Evolutionary conservation across 345 rosid genomes (phyloP).

Genomic region (Draba incana): DNA sequence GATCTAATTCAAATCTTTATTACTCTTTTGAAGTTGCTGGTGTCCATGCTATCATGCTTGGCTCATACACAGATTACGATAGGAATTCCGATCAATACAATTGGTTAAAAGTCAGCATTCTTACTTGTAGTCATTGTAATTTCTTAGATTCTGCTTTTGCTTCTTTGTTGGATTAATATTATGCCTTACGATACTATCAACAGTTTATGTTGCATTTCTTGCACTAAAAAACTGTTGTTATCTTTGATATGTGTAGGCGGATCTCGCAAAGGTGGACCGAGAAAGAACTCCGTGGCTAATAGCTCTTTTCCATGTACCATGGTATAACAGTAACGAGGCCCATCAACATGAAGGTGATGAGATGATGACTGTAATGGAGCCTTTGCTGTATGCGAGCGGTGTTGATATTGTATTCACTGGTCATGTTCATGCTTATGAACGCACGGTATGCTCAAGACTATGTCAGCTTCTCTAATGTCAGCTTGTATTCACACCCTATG

Average conservation of each 20-base stretch:
- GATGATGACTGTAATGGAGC: constrained; percentile 91
- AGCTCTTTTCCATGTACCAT: constrained; percentile 79
- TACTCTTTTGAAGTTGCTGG: constrained; percentile 94
- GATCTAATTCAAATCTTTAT: constrained; percentile 86
- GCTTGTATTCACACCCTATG: constrained; percentile 9
- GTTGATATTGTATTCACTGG: constrained; percentile 83
- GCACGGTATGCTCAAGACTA: constrained; percentile 54
- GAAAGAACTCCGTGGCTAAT: constrained; percentile 90
- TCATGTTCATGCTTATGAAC: constrained; percentile 98
- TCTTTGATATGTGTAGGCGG: constrained; percentile 53
- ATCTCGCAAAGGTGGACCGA: constrained; percentile 79
- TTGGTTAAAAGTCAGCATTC: constrained; percentile 74
- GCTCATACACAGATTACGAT: constrained; percentile 77
- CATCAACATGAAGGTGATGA: constrained; percentile 82
- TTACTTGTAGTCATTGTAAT: not conserved
- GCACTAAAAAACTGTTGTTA: not conserved
- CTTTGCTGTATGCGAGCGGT: constrained; percentile 73
- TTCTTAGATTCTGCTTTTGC: not conserved
- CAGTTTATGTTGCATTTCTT: constrained; percentile 1
- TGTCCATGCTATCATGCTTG: constrained; percentile 84
- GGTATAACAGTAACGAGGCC: constrained; percentile 92
- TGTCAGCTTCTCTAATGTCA: constrained; percentile 1
- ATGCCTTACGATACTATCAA: not conserved
- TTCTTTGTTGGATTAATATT: not conserved
- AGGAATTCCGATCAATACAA: constrained; percentile 68